Base-by-base conservation (phyloP, 148 eudicot genomes). In the Heliamphora exappendiculata region DNA sequence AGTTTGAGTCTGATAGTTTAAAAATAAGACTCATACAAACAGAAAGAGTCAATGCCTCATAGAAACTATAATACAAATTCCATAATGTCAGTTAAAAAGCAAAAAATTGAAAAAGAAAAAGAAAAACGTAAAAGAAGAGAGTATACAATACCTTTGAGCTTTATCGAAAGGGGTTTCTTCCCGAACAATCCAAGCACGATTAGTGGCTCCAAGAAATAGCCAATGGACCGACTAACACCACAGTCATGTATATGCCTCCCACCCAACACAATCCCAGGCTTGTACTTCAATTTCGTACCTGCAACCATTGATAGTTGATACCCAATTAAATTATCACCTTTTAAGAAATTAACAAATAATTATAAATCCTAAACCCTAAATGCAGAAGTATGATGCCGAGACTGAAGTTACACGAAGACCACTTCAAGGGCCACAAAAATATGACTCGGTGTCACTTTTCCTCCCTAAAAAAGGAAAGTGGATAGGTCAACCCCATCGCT, bases 211-310 rank as follows among this genome's bases (percentile, higher is more conserved):
- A 94, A 78, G 53, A 91, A 91, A 65, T 94, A 94, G 41, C 98
- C 95, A 74, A 94, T 87, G 26, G 95, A 77, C 7, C 97, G 83
- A 78, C 85, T 84, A 70, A 86, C 73, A 8, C 93, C 95, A 64
- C 98, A 94, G 77, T 94, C 93, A 80, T 94, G 98, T 50, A 79
- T 82, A 78, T 84, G 75, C 60, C 76, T 91, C 65, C 97, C 97
- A 70, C 98, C 98, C 87, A 89, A 89, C 60, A 92, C 81, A 67
- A 88, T 60, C 65, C 98, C 98, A 1, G 98, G 97, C 79, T 87
- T 92, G 81, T 91, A 94, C 90, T 92, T 94, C 83, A 94, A 71
- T 16, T 92, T 92, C 1, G 98, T 94, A 63, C 98, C 98, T 91
- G 80, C 41, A 67, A 70, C 41, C 63, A 19, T 73, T n/a, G n/a